Conservation (phyloP, 805 yeast species). For the Ogataea siamensis region DNA sequence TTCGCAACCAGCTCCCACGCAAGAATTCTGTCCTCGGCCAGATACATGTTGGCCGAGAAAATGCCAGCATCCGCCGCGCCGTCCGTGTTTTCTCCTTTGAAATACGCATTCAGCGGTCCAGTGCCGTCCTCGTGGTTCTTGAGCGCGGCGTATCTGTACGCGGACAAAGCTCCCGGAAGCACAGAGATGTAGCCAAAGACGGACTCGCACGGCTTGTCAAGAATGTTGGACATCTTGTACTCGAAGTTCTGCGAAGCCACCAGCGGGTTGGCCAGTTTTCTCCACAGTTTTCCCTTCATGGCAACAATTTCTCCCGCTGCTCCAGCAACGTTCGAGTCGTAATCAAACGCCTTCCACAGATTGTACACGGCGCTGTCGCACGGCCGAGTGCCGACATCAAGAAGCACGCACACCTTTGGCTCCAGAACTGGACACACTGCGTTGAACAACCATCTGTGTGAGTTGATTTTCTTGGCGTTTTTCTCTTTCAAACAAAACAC, state of each 20-base stretch:
- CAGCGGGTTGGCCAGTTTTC: conserved; percentile 78
- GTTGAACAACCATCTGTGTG: conserved; percentile 97
- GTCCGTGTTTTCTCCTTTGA: conserved; percentile 68
- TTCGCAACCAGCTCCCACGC: conserved; percentile 97
- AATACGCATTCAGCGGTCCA: conserved; percentile 86
- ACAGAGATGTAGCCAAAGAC: conserved; percentile 91
- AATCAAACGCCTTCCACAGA: conserved; percentile 96
- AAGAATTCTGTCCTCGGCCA: conserved; percentile 93
- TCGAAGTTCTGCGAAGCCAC: conserved; percentile 97
- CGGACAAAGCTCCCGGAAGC: conserved; percentile 93
- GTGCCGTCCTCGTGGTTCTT: conserved; percentile 84
- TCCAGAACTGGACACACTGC: conserved; percentile 90
- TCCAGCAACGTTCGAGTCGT: conserved; percentile 96
- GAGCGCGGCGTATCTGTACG: conserved; percentile 86
- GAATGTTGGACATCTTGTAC: conserved; percentile 93
- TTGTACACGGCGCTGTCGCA: conserved; percentile 84
- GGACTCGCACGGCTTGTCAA: conserved; percentile 93
- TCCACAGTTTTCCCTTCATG: conserved; percentile 87
- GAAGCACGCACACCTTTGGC: conserved; percentile 83
- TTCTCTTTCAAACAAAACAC: conserved; percentile 89
- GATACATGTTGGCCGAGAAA: conserved; percentile 93
- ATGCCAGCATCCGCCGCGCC: conserved; percentile 55
- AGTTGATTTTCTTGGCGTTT: conserved; percentile 90
- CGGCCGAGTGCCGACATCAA: conserved; percentile 99
- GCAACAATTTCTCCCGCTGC: conserved; percentile 98